Base-by-base conservation (phyloP, 2,329 filamentous ascomycete species). In the Aspergillus pseudoviridinutans region DNA sequence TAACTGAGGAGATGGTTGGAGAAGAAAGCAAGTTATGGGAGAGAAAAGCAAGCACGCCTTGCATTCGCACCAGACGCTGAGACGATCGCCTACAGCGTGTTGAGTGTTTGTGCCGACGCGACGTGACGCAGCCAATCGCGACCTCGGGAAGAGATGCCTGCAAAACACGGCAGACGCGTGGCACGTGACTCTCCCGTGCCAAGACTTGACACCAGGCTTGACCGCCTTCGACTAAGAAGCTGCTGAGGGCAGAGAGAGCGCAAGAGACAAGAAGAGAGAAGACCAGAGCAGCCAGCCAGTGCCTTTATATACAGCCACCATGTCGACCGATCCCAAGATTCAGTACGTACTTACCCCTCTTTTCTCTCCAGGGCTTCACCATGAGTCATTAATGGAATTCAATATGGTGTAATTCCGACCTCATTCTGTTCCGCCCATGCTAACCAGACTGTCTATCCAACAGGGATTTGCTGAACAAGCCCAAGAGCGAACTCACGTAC, bases 401-500 rank as follows among this genome's bases (percentile, higher is more conserved):
- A 28, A n/a, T 27, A 24, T 50, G 54, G 42, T 53, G 32, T 28
- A 22, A 51, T 53, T 38, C 14, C 51, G 42, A 38, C 25, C 44
- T 22, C 46, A 38, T 49, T 28, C 53, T 35, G 53, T 55, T 53
- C 49, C 52, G 56, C 47, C 56, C 20, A n/a, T 57, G 53, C 53
- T 61, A 51, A 57, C 49, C 42, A 61, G 60, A 44, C 58, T 73
- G 78, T 69, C 78, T 65, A 20, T 50, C 52, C 17, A 58, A 59
- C 74, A 95, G 91, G 78, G 92, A 96, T 77, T 86, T 96, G 70
- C 86, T 95, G 64, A 87, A 85, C 75, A 96, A 96, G 84, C 87
- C 91, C 64, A 90, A 91, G 78, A 86, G 83, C 71, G 92, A 97
- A 74, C 88, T 96, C 78, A 96, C 92, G 91, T 95, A 86, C 68